These are phyloP conservation scores for Pseudopithomyces chartarum DNA, from an alignment of 2,329 filamentous ascomycete genomes.

Conservation along the genomic window DNA sequence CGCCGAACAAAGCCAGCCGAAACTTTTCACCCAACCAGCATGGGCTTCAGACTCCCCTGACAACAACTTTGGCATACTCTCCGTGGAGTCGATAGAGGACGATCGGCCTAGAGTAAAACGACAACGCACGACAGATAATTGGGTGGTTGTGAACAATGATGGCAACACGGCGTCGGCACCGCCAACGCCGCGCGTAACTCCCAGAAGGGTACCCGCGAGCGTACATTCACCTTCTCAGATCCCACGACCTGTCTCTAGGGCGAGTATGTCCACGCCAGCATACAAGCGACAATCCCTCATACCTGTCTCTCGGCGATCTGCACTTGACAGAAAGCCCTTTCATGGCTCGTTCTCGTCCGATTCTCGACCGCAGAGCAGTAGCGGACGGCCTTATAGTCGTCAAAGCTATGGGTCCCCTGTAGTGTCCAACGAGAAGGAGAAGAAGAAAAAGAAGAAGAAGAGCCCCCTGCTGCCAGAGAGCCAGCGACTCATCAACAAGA, in stretches of 20 bases:
- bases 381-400: conserved; percentile 31
- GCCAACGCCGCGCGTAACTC: conserved; percentile 44
- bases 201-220: conserved; percentile 33
- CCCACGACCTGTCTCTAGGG: conserved; percentile 36
- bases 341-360: conserved; percentile 18
- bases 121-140: conserved; percentile 53
- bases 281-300: conserved; percentile 49
- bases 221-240: conserved; percentile 40
- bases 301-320: conserved; percentile 48
- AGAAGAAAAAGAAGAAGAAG: conserved; percentile 23
- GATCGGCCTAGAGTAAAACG: conserved; percentile 55
- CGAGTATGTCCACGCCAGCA: conserved; percentile 21
- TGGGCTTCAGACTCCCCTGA: conserved; percentile 61
- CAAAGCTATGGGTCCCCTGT: conserved; percentile 39
- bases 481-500: conserved; percentile 72
- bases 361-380: conserved; percentile 17
- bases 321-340: conserved; percentile 26
- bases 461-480: conserved; percentile 65
- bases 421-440: conserved; percentile 23
- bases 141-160: conserved; percentile 53
- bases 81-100: conserved; percentile 49
- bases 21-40: conserved; percentile 39
- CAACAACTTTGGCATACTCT: conserved; percentile 53
- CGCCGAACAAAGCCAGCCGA: conserved; percentile 8
- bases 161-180: conserved; percentile 62